Base-by-base conservation (phyloP, 441 rosid genomes). In the Rhodomyrtus psidioides region DNA sequence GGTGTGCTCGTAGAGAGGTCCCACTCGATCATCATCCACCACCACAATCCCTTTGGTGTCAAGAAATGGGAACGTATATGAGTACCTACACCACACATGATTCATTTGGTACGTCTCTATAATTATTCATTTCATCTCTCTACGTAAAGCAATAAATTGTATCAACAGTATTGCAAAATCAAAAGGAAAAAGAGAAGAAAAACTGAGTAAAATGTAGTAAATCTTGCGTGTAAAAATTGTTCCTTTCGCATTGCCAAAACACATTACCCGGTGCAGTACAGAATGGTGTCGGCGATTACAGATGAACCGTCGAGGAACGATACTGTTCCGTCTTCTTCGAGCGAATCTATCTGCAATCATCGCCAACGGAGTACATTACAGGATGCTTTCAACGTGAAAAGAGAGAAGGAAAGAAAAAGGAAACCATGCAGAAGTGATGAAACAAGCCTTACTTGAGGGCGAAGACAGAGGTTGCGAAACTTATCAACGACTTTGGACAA, bases 1-100 rank as follows among this genome's bases (percentile, higher is more conserved):
- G 84, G 99, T 96, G 70, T 96, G 99, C 90, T 96, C 98, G 84
- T 90, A 96, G 89, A 96, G 90, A 46, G 98, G 99, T 0, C 98
- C 99, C 89, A 96, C 99, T 88, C 99, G 91, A 88, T 94, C 95
- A 91, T 95, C 98, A 88, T 95, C 98, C n/a, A 95, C 93, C 84
- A 17, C 91, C 57, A 96, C 90, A 83, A 89, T 95, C 89, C 99
- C 99, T 95, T 95, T 94, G 87, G 95, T 95, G 95, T 96, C 99
- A 94, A 96, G 99, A 90, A 95, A 96, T 60, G 98, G 98, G 85
- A 95, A 94, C 81, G 94, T 51, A 88, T 96, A 96, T 58, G 95
- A 93, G 90, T 96, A 96, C 94, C 98, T 96, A 84, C 53, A 51
- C 54, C 10, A 55, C 57, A 82, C 23, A 82, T 21, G 24, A 34